Conservation (phyloP, 768 basidiomycete species). For the Kwoniella mangroviensis region DNA sequence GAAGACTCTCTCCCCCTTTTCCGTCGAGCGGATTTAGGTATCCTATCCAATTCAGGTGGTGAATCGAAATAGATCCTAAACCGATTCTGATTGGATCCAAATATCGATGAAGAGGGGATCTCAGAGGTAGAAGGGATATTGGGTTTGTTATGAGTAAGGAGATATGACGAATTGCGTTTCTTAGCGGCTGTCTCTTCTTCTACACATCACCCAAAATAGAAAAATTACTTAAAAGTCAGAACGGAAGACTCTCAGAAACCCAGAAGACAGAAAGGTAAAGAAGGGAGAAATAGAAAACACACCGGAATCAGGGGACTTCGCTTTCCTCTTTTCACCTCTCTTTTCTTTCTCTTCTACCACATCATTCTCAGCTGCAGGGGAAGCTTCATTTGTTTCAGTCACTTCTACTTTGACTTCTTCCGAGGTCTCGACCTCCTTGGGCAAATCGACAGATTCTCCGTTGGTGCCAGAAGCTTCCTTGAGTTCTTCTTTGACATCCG, state of each 20-base stretch:
- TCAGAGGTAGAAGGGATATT: slow-evolving; percentile 27
- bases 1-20: slow-evolving; percentile 44
- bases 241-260: background rate
- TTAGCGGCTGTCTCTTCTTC: slow-evolving; percentile 47
- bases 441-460: background rate
- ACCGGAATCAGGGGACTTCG: slow-evolving; percentile 56
- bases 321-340: slow-evolving; percentile 55
- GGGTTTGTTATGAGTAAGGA: slow-evolving; percentile 44
- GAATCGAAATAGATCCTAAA: slow-evolving; percentile 61
- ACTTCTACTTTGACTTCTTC: slow-evolving; percentile 59
- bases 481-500: slow-evolving; percentile 50
- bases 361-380: slow-evolving; percentile 11
- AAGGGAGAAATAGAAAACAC: slow-evolving; percentile 26
- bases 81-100: slow-evolving; percentile 56
- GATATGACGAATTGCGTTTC: slow-evolving; percentile 45
- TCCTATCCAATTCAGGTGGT: slow-evolving; percentile 54
- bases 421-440: slow-evolving; percentile 12
- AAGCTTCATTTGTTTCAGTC: background rate
- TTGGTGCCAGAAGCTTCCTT: slow-evolving; percentile 20
- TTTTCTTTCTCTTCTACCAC: slow-evolving; percentile 33
- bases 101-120: slow-evolving; percentile 4
- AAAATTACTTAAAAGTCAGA: slow-evolving; percentile 10
- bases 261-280: background rate
- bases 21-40: slow-evolving; percentile 46
- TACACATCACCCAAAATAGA: background rate